Evolutionary conservation across 2,329 filamentous ascomycete species (phyloP).

Genomic region (Amylocarpus encephaloides): DNA sequence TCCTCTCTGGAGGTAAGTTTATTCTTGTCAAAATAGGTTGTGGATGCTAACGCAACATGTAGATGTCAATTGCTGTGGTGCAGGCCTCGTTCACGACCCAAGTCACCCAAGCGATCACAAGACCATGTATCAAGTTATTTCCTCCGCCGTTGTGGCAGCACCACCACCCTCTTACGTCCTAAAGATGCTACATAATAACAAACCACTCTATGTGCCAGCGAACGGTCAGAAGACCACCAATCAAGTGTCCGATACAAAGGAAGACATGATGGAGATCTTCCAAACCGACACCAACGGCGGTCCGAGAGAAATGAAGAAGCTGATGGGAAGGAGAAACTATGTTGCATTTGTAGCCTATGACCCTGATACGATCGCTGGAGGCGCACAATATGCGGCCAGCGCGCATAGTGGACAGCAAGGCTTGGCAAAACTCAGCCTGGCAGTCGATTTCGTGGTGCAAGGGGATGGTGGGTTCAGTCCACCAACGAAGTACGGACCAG

Average conservation of each 20-base stretch:
- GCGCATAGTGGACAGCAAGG: slow-evolving; percentile 37
- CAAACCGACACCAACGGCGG: slow-evolving; percentile 85
- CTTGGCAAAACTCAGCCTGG: slow-evolving; percentile 69
- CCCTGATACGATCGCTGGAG: slow-evolving; percentile 53
- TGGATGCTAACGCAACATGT: slow-evolving; percentile 12
- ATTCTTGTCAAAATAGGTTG: neutral
- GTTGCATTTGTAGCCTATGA: slow-evolving; percentile 92
- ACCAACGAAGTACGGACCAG: slow-evolving; percentile 93
- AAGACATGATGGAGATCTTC: slow-evolving; percentile 99
- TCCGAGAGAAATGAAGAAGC: slow-evolving; percentile 74
- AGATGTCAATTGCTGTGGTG: slow-evolving; percentile 86
- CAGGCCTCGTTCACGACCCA: slow-evolving; percentile 90
- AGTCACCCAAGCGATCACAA: slow-evolving; percentile 89
- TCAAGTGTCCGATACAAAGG: slow-evolving; percentile 83
- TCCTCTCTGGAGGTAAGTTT: slow-evolving; percentile 73
- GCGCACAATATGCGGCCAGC: slow-evolving; percentile 25
- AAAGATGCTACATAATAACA: slow-evolving; percentile 93
- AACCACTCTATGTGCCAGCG: slow-evolving; percentile 79
- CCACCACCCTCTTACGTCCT: slow-evolving; percentile 81
- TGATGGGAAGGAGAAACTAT: slow-evolving; percentile 93
- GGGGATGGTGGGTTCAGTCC: slow-evolving; percentile 74
- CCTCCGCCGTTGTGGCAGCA: slow-evolving; percentile 84
- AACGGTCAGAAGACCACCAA: slow-evolving; percentile 79
- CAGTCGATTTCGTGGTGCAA: slow-evolving; percentile 95
- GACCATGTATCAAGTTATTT: slow-evolving; percentile 98